phyloP scores from a whole-genome alignment of 2,329 filamentous ascomycete species.

The Aspergillus fructus region DNA sequence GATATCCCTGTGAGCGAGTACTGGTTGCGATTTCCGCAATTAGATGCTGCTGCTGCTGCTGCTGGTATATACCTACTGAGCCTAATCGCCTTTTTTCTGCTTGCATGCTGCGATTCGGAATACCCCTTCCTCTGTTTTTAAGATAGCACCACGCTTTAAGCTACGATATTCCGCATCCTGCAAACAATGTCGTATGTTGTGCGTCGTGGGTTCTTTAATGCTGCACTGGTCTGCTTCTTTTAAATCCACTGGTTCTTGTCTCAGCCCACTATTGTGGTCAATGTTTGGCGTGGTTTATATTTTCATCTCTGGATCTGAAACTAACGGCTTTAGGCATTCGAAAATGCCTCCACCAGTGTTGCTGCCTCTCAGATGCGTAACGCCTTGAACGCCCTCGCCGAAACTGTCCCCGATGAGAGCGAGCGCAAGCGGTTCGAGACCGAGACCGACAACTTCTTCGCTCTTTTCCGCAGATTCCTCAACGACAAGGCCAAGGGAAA shows the following conservation, averaged over 20 bases:
- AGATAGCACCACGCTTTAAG: not conserved
- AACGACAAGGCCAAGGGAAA: conserved; percentile 99
- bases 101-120: not conserved
- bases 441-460: conserved; percentile 99
- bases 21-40: not conserved
- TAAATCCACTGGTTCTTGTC: not conserved
- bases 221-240: conserved; percentile 1
- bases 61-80: not conserved
- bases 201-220: not conserved
- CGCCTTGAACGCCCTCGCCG: conserved; percentile 85
- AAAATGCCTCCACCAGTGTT: conserved; percentile 98
- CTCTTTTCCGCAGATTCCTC: conserved; percentile 94
- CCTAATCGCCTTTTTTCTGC: not conserved
- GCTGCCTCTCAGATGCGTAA: conserved; percentile 99
- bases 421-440: conserved; percentile 87
- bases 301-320: not conserved
- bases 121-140: not conserved
- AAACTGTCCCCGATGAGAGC: conserved; percentile 77
- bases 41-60: not conserved
- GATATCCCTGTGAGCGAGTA: not conserved
- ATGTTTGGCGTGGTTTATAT: not conserved
- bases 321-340: conserved; percentile 71
- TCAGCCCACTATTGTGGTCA: not conserved
- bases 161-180: not conserved
- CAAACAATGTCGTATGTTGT: not conserved